These are phyloP conservation scores for Inonotus obliquus DNA, from an alignment of 1,284 basidiomycete species.

Conservation along the genomic window DNA sequence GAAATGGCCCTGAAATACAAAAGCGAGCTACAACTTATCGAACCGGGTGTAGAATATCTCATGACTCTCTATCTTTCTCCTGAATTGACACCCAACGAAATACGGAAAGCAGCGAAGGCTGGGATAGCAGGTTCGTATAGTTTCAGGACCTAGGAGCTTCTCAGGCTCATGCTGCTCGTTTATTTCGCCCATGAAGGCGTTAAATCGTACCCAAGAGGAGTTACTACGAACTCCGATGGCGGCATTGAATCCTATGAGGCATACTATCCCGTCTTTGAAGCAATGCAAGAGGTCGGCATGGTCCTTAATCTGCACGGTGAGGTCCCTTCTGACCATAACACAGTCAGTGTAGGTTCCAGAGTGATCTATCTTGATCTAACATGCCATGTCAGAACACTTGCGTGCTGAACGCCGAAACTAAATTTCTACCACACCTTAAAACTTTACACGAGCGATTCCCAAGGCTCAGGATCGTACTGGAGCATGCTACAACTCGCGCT, in stretches of 20 bases:
- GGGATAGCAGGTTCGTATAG: conserved; percentile 72
- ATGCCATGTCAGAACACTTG: conserved; percentile 70
- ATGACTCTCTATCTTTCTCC: conserved; percentile 96
- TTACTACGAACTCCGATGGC: conserved; percentile 96
- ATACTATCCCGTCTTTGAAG: conserved; percentile 93
- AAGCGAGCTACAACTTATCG: conserved; percentile 67
- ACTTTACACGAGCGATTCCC: conserved; percentile 86
- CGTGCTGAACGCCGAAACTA: conserved; percentile 90
- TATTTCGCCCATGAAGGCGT: conserved; percentile 54
- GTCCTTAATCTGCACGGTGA: conserved; percentile 98
- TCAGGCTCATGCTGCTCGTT: not conserved
- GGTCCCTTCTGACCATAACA: conserved; percentile 83
- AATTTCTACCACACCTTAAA: conserved; percentile 86
- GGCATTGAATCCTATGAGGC: conserved; percentile 96
- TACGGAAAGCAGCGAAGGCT: conserved; percentile 79
- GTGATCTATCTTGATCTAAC: not conserved
- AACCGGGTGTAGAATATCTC: conserved; percentile 79
- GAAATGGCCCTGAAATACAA: conserved; percentile 83
- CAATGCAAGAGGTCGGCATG: conserved; percentile 92
- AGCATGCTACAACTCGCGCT: conserved; percentile 97
- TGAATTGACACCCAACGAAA: conserved; percentile 87
- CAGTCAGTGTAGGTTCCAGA: conserved; percentile 43
- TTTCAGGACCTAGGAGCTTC: conserved; percentile 3
- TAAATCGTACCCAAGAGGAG: conserved; percentile 96
- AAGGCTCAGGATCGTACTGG: conserved; percentile 92